Conservation (phyloP, 148 eudicot species). For the Rhododendron ovatum region DNA sequence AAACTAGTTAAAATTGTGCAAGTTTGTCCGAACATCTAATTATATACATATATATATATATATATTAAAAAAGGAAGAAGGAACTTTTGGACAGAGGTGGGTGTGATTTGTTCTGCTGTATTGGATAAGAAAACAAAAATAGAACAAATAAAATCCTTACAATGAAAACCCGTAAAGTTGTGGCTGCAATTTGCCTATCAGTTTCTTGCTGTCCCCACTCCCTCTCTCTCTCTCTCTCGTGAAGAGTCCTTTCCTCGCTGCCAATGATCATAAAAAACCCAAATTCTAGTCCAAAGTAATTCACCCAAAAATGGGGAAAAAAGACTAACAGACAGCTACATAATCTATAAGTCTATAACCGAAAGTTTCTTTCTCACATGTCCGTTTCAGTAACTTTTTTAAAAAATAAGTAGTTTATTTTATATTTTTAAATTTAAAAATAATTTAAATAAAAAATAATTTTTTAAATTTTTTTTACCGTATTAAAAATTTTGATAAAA, state of each 20-base stretch:
- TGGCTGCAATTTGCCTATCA: background rate
- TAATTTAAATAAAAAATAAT: too few relatives aligned
- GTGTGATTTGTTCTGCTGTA: background rate
- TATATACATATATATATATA: too few relatives aligned
- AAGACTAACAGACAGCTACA: background rate
- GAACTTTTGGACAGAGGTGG: background rate
- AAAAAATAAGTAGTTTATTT: too few relatives aligned
- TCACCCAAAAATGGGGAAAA: conserved; percentile 4
- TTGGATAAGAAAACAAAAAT: background rate
- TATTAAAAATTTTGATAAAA: too few relatives aligned
- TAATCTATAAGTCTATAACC: background rate
- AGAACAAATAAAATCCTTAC: background rate
- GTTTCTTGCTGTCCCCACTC: background rate
- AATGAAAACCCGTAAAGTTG: background rate
- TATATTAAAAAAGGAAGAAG: too few relatives aligned
- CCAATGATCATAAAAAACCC: background rate
- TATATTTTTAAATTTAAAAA: too few relatives aligned
- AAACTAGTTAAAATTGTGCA: too few relatives aligned
- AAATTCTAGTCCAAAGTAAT: conserved; percentile 5
- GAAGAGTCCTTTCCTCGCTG: background rate
- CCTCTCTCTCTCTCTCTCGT: background rate
- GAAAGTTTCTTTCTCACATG: background rate
- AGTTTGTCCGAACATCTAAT: too few relatives aligned
- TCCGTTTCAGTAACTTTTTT: too few relatives aligned
- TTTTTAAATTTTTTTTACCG: too few relatives aligned